A percentile compares a stretch with the other conserved stretches of the same genome.
phyloP scores from a whole-genome alignment of 2,329 filamentous ascomycete genomes.

The Tothia fuscella region DNA sequence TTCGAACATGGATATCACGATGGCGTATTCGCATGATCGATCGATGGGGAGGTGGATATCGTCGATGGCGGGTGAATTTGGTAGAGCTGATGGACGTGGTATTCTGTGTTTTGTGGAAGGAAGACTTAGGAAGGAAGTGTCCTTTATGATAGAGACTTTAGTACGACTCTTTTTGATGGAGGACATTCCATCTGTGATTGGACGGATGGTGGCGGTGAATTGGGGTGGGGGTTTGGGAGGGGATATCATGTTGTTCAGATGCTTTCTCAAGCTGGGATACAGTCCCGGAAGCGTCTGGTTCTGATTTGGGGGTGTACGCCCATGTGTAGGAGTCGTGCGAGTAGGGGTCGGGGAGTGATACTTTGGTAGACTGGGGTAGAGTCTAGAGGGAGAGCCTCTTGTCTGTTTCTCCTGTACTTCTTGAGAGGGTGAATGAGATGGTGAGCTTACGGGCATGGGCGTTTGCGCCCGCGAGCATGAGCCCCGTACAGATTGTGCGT shows the following conservation, averaged over 20 bases:
- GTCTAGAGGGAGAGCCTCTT: too few relatives aligned
- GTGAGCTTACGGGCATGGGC: conserved; percentile 31
- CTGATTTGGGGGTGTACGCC: too few relatives aligned
- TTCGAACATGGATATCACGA: conserved; percentile 95
- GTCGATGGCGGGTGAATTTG: conserved; percentile 63
- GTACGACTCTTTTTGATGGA: conserved; percentile 19
- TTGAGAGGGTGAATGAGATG: conserved; percentile 12
- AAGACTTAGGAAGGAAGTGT: conserved; percentile 44
- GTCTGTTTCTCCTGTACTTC: neutral
- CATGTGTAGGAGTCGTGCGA: too few relatives aligned
- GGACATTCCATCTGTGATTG: conserved; percentile 17
- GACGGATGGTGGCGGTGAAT: conserved; percentile 22
- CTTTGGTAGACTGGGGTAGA: too few relatives aligned
- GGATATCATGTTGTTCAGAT: conserved; percentile 10
- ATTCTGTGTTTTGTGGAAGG: conserved; percentile 45
- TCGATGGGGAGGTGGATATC: conserved; percentile 56
- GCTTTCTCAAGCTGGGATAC: conserved; percentile 15
- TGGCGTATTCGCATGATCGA: conserved; percentile 63
- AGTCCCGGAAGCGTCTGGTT: conserved; percentile 14
- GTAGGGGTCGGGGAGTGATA: too few relatives aligned
- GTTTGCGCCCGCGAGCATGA: conserved; percentile 31
- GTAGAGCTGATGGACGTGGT: conserved; percentile 57
- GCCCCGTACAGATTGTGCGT: conserved; percentile 32
- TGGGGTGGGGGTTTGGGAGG: conserved; percentile 11
- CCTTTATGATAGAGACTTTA: conserved; percentile 37